A percentile compares a stretch with the other conserved stretches of the same genome.
Conservation (phyloP, 2,329 filamentous ascomycete species). For the Tympanopsis confertula region DNA sequence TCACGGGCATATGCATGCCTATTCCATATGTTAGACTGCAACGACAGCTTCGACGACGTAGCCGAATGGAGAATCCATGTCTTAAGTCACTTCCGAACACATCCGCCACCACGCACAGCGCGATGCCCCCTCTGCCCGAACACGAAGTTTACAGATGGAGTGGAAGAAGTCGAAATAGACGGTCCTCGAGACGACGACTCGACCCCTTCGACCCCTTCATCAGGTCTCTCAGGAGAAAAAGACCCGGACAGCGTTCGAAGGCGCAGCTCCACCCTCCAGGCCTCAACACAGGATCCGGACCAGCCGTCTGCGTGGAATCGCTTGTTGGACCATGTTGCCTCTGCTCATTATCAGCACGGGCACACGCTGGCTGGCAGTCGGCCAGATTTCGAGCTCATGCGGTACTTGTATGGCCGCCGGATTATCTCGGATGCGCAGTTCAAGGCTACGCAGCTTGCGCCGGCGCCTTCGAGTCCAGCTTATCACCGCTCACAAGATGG, state of each 20-base stretch:
- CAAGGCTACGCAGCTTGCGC: constrained; percentile 25
- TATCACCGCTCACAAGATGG: constrained; percentile 22
- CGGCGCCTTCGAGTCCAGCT: constrained; percentile 19
- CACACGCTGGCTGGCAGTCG: constrained; percentile 23
- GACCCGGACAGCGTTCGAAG: too few relatives aligned
- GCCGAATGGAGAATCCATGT: constrained; percentile 28
- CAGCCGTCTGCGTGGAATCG: constrained; percentile 21
- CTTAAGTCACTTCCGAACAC: constrained; percentile 27
- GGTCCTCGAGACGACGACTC: too few relatives aligned
- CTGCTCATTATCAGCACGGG: constrained; percentile 23
- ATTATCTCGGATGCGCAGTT: constrained; percentile 28
- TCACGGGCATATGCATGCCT: constrained; percentile 18
- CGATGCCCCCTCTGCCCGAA: constrained; percentile 26
- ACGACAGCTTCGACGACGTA: constrained; percentile 21
- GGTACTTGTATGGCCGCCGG: constrained; percentile 25
- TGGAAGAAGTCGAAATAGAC: constrained; percentile 9
- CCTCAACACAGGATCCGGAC: constrained; percentile 9
- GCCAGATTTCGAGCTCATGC: constrained; percentile 29
- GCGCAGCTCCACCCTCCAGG: too few relatives aligned
- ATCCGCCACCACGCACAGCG: constrained; percentile 22
- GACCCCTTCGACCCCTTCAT: too few relatives aligned
- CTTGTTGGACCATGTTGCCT: constrained; percentile 26
- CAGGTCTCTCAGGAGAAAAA: too few relatives aligned
- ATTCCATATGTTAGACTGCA: constrained; percentile 30
- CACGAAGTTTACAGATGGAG: too few relatives aligned